Percentiles rank a stretch among this genome's conserved stretches.
phyloP scores from a whole-genome alignment of 2,329 filamentous ascomycete genomes.

The Knufia petricola region DNA sequence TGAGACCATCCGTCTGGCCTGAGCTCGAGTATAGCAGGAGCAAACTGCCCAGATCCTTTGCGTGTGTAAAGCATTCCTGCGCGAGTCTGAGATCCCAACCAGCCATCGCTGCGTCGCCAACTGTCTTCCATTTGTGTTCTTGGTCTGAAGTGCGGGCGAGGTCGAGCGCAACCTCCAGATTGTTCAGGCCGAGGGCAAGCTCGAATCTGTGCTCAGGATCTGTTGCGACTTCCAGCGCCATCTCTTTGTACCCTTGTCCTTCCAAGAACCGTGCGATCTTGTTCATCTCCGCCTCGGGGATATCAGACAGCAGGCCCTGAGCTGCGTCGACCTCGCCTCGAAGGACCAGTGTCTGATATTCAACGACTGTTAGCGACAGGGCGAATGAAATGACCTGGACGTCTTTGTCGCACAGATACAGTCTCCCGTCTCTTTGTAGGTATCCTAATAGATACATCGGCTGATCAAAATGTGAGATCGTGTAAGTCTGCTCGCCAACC shows the following conservation, averaged over 20 bases:
- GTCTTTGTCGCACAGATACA: slow-evolving; percentile 95
- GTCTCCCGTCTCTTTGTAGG: slow-evolving; percentile 84
- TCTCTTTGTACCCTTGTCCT: slow-evolving; percentile 92
- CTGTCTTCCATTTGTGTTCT: slow-evolving; percentile 97
- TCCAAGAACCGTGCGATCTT: slow-evolving; percentile 97
- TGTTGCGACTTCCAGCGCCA: slow-evolving; percentile 87
- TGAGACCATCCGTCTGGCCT: slow-evolving; percentile 64
- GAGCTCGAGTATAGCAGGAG: slow-evolving; percentile 83
- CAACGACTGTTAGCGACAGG: slow-evolving; percentile 82
- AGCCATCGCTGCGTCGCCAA: slow-evolving; percentile 80
- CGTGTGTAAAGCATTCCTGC: slow-evolving; percentile 84
- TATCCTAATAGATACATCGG: slow-evolving; percentile 93
- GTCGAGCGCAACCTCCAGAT: slow-evolving; percentile 74
- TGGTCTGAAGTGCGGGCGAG: slow-evolving; percentile 74
- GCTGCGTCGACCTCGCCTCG: slow-evolving; percentile 89
- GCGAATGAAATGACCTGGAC: slow-evolving; percentile 83
- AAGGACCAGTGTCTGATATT: slow-evolving; percentile 93
- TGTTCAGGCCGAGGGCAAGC: slow-evolving; percentile 70
- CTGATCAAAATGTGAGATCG: slow-evolving; percentile 91
- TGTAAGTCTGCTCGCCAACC: slow-evolving; percentile 95
- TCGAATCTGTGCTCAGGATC: slow-evolving; percentile 97
- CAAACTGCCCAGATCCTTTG: slow-evolving; percentile 81
- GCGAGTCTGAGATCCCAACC: slow-evolving; percentile 82
- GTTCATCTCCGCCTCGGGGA: slow-evolving; percentile 89
- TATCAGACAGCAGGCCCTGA: slow-evolving; percentile 69